phyloP scores from a whole-genome alignment of 257 asterid genomes.

The Nicotiana otophora region DNA sequence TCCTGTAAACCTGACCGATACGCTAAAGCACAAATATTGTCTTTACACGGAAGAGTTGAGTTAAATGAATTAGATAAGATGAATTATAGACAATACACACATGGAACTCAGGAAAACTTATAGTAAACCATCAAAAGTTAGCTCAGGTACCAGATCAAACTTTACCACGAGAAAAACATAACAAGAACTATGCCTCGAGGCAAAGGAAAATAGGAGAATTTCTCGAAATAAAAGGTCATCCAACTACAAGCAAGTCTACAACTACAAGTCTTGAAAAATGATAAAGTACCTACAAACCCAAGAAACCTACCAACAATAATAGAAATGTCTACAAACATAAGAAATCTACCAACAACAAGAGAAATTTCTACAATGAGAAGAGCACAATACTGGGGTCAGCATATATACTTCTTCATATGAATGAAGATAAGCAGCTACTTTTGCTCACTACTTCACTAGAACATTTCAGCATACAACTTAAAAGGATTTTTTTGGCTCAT shows the following conservation, averaged over 20 bases:
- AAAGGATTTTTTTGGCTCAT: background rate
- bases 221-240: background rate
- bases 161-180: background rate
- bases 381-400: background rate
- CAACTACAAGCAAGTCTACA: background rate
- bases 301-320: background rate
- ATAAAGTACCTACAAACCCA: background rate
- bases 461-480: background rate
- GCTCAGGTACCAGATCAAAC: background rate
- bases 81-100: background rate
- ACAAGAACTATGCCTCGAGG: background rate
- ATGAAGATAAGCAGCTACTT: background rate
- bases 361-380: constrained; percentile 2
- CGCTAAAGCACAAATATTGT: background rate
- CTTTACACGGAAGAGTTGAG: background rate
- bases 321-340: background rate
- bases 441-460: background rate
- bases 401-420: constrained; percentile 3
- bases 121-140: background rate
- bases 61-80: background rate
- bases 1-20: background rate
- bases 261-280: background rate
- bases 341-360: constrained; percentile 4
- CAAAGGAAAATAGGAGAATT: background rate
- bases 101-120: background rate